Evolutionary conservation across 208 protist genomes (phyloP).

Genomic region (Leishmania braziliensis): DNA sequence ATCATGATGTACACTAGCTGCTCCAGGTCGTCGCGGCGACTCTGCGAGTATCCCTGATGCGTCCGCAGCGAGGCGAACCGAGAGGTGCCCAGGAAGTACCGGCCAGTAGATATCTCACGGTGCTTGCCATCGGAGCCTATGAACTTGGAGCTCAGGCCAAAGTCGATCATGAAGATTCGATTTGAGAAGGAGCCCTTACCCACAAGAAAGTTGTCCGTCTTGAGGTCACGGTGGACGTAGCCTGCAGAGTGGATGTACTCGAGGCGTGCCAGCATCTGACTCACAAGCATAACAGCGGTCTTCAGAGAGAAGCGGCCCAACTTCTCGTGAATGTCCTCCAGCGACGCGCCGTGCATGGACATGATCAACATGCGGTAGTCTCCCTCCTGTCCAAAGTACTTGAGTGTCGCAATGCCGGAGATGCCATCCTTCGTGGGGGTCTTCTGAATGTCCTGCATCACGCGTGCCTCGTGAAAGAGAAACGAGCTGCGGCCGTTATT

Average conservation of each 20-base stretch:
- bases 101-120: conserved; percentile 81
- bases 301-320: conserved; percentile 96
- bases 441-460: conserved; percentile 90
- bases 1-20: conserved; percentile 94
- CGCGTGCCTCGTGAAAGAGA: conserved; percentile 97
- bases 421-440: conserved; percentile 45
- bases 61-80: conserved; percentile 97
- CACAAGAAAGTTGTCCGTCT: conserved; percentile 99
- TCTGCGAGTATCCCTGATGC: conserved; percentile 94
- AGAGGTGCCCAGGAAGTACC: conserved; percentile 96
- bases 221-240: conserved; percentile 98
- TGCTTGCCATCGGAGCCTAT: conserved; percentile 58
- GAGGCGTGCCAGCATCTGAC: conserved; percentile 97
- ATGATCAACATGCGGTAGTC: conserved; percentile 99
- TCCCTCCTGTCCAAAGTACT: conserved; percentile 97
- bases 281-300: conserved; percentile 98
- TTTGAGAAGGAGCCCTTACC: conserved; percentile 88
- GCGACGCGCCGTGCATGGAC: conserved; percentile 96
- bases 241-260: conserved; percentile 97
- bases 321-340: conserved; percentile 94
- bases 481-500: conserved; percentile 93
- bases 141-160: conserved; percentile 92
- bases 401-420: conserved; percentile 95
- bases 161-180: conserved; percentile 94
- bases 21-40: conserved; percentile 91